These are phyloP conservation scores for Metschnikowia continentalis DNA, from an alignment of 805 yeast species.

Conservation along the genomic window DNA sequence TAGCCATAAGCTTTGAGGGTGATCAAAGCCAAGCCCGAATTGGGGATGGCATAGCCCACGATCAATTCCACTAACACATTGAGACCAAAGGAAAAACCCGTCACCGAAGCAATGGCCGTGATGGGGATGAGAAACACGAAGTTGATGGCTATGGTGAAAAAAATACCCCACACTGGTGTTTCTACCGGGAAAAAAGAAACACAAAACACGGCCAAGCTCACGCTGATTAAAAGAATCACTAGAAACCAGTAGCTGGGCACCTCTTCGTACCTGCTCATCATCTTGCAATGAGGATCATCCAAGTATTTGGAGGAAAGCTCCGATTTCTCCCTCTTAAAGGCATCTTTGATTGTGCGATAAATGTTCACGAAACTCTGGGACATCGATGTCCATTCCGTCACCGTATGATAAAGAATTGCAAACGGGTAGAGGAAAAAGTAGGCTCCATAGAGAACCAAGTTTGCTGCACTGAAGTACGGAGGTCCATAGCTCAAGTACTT, in stretches of 20 bases:
- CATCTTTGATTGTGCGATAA: conserved; percentile 25
- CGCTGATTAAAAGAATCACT: conserved; percentile 41
- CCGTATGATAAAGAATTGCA: conserved; percentile 45
- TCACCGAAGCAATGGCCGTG: conserved; percentile 57
- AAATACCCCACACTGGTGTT: conserved; percentile 61
- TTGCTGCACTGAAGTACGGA: conserved; percentile 63
- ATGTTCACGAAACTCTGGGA: conserved; percentile 35
- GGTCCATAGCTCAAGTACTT: conserved; percentile 57
- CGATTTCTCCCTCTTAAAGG: conserved; percentile 16
- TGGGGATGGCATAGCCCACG: conserved; percentile 63
- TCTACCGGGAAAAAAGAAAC: conserved; percentile 48
- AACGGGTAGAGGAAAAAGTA: conserved; percentile 54
- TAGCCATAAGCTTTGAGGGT: conserved; percentile 49
- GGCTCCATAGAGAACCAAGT: conserved; percentile 55
- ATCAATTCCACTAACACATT: conserved; percentile 62
- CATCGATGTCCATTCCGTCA: conserved; percentile 44
- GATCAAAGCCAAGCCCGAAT: conserved; percentile 60
- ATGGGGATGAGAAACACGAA: conserved; percentile 56
- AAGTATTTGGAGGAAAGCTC: conserved; percentile 13
- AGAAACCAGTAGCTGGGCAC: conserved; percentile 75
- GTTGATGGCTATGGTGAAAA: conserved; percentile 54
- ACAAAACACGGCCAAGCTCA: conserved; percentile 40
- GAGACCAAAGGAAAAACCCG: conserved; percentile 56
- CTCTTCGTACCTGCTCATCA: conserved; percentile 58
- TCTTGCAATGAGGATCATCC: conserved; percentile 52